Evolutionary conservation across 2,329 filamentous ascomycete species (phyloP), one percentile per base, ranked within the genome.

Genomic region (Thyridium curvatum): DNA sequence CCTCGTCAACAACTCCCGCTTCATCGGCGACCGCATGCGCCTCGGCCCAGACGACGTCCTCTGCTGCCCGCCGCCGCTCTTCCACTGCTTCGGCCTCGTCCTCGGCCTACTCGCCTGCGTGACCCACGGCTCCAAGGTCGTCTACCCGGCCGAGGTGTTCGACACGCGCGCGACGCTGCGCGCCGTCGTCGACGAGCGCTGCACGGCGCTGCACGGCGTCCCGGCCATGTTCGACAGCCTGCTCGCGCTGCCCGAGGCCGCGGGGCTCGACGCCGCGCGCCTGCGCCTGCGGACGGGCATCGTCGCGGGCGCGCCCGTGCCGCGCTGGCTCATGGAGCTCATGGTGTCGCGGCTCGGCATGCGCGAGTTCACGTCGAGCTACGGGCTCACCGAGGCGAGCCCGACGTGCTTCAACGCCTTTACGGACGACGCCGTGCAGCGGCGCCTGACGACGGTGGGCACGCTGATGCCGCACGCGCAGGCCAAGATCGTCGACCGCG

Each of bases 71-170:
- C 86, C 86, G 0, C 86, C 87, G 0, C 71, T 93, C 4, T 93
- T 93, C 68, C 87, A 93, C 65, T 91, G 85, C 65, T 91, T 91
- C 54, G 86, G 86, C 2, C 73, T 91, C 8, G 84, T 90, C 1
- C 74, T 89, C 3, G 86, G 86, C 8, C 69, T 90, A 33, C 72
- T 90, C 40, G 80, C 84, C 2, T 71, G 78, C 32, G 62, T 89
- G 38, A 88, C 83, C 0, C 84, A 90, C 55, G 85, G 86, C 34
- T 77, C 77, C 30, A 85, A 83, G 57, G 80, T 89, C 37, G 78
- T 91, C 9, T 87, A 87, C 52, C 85, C 86, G 1, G 74, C 76
- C 46, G 82, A 88, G 50, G 77, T 81, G 0, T 91, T 91, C 52
- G 81, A 87, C 49, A 71, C 83, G 2, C 59, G 63, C 4, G 77